These are phyloP conservation scores for Agrostemma githago DNA, from an alignment of 148 eudicot species.

Conservation along the genomic window DNA sequence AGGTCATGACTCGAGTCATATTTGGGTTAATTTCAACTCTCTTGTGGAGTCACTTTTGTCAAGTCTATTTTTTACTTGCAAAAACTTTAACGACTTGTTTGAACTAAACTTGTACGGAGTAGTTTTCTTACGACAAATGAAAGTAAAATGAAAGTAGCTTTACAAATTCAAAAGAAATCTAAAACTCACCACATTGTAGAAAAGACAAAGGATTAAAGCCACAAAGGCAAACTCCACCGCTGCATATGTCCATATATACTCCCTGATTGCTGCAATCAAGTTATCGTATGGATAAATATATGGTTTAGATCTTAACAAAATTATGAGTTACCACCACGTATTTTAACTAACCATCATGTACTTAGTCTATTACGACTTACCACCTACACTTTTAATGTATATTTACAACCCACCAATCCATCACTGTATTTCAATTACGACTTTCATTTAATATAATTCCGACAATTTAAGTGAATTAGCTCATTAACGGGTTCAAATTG, in stretches of 20 bases:
- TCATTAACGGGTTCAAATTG: no score
- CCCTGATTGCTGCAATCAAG: conserved; percentile 67
- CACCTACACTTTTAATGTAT: no score
- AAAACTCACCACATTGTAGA: conserved; percentile 59
- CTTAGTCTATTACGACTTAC: no score
- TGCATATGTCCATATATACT: conserved; percentile 84
- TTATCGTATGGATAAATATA: conserved; percentile 12
- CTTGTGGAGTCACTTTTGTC: background rate
- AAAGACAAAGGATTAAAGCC: conserved; percentile 53
- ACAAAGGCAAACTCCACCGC: conserved; percentile 84
- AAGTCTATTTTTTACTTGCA: background rate
- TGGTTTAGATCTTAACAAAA: no score
- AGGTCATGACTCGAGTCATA: background rate
- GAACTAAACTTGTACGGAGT: background rate
- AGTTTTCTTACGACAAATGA: background rate
- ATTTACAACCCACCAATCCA: no score
- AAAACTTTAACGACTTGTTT: background rate
- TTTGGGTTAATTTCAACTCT: background rate
- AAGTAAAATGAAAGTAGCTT: background rate
- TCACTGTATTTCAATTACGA: no score
- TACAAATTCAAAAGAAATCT: background rate
- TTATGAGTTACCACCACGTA: no score
- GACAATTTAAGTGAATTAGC: no score
- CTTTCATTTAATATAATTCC: no score
- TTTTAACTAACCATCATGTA: no score